These are phyloP conservation scores for Moricandia arvensis DNA, from an alignment of 345 rosid genomes.

Conservation along the genomic window DNA sequence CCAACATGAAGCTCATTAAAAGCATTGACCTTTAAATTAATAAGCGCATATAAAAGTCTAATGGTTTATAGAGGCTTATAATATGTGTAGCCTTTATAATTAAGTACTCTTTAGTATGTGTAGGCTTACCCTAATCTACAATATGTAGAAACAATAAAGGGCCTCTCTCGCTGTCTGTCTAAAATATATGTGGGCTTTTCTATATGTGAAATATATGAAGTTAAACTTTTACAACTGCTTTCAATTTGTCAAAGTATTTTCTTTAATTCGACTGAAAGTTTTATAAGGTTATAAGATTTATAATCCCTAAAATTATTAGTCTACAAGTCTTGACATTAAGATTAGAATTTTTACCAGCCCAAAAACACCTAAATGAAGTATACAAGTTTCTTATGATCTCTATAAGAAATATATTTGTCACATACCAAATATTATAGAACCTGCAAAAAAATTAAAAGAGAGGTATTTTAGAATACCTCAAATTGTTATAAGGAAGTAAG, in stretches of 20 bases:
- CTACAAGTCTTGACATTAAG: neutral
- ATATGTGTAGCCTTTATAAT: neutral
- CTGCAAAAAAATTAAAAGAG: too few relatives aligned
- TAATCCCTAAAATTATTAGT: neutral
- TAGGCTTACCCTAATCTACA: slow-evolving; percentile 9
- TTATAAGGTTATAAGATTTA: neutral
- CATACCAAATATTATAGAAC: too few relatives aligned
- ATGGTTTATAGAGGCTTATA: neutral
- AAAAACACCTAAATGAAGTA: too few relatives aligned
- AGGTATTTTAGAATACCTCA: neutral
- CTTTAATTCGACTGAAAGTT: neutral
- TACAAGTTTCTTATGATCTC: too few relatives aligned
- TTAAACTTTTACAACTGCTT: neutral
- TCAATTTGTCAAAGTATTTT: neutral
- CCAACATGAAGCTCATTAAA: slow-evolving; percentile 41
- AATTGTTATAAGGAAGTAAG: too few relatives aligned
- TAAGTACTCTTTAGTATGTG: neutral
- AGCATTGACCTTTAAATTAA: slow-evolving; percentile 16
- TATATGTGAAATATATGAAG: slow-evolving; percentile 9
- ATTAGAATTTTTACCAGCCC: too few relatives aligned
- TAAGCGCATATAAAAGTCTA: neutral
- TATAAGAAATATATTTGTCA: too few relatives aligned
- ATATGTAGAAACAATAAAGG: slow-evolving; percentile 8
- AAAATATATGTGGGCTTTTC: neutral
- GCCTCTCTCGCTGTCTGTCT: neutral